Conservation (phyloP, 352 stramenopile genomes). For the Phytophthora pisi region DNA sequence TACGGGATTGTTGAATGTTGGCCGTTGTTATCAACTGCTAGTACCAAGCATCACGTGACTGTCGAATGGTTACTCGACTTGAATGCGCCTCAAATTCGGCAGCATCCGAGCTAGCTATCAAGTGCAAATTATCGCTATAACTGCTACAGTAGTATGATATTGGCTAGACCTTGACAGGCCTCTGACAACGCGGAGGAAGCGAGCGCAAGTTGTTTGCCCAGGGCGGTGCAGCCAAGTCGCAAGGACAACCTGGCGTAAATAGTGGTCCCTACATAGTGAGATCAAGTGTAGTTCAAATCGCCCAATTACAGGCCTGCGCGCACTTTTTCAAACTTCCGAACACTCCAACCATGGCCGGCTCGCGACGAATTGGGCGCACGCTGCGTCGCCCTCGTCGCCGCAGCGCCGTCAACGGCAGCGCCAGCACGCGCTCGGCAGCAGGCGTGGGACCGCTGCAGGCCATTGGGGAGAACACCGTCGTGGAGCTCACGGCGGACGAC, state of each 20-base stretch:
- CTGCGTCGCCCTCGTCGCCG: conserved; percentile 49
- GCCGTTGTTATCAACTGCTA: not conserved
- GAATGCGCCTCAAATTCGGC: too few relatives aligned
- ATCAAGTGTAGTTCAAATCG: conserved; percentile 10
- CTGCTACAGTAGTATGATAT: too few relatives aligned
- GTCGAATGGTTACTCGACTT: not conserved
- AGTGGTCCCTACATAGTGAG: conserved; percentile 4
- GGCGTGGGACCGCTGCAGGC: conserved; percentile 40
- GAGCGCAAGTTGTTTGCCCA: too few relatives aligned
- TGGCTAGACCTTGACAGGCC: too few relatives aligned
- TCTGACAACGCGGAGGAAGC: too few relatives aligned
- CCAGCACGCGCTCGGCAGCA: conserved; percentile 20
- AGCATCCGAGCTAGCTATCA: too few relatives aligned
- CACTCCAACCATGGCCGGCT: conserved; percentile 41
- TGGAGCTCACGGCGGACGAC: conserved; percentile 39
- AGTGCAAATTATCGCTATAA: too few relatives aligned
- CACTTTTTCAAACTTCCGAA: conserved; percentile 41
- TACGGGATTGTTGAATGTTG: not conserved
- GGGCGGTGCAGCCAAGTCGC: too few relatives aligned
- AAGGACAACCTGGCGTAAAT: not conserved
- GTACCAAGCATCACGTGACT: not conserved
- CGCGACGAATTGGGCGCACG: conserved; percentile 50
- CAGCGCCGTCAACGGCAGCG: conserved; percentile 18
- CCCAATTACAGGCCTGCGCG: conserved; percentile 1
- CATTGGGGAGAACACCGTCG: conserved; percentile 74